Base-by-base conservation (phyloP, 1,284 basidiomycete genomes). In the Cystobasidium pallidum region DNA sequence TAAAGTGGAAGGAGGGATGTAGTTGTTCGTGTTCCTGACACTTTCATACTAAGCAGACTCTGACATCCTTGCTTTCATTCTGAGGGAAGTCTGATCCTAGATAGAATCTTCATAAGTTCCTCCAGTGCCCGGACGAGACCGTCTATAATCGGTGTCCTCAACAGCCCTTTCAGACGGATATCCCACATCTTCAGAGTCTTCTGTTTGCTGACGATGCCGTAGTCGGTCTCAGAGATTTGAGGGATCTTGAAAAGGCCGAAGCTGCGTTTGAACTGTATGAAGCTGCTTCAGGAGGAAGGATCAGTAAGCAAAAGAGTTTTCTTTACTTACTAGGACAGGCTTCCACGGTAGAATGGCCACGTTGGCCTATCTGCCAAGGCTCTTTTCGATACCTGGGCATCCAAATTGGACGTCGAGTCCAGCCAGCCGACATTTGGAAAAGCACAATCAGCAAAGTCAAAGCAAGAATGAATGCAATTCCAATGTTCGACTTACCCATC, bases 361-460 rank as follows among this genome's bases (percentile, higher is more conserved):
- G 59, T 8, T 65, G 63, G 63, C 11, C 63, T 49, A 28, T 65
- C 17, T 28, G 10, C 11, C 2, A 41, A 3, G 43, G 19, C 3
- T 17, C 39, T 17, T 65, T 65, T 30, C 63, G 43, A 57, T 65
- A 49, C 17, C 63, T 65, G 10, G 63, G 63, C 43, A 45, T 65
- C 36, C 43, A 32, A 34, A 34, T 47, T 8, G 63, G 63, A 15
- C 43, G 63, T 15, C 28, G 49, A 11, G 45, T 51, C 45, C 30
- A 45, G 21, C 11, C 26, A 4, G 49, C 58, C 11, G 15, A 34
- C 3, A 51, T 51, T 21, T 65, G 63, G 63, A 13, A 21, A 47
- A 45, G 30, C 11, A 41, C 19, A 8, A 17, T 63, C 34, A 28
- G 13, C 28, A 63, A 63, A 28, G 34, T 63, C 36, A 34, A 63